Percentiles rank a stretch among this genome's conserved stretches.
These are phyloP conservation scores for Asclepias syriaca DNA, from an alignment of 257 asterid genomes.

Conservation along the genomic window DNA sequence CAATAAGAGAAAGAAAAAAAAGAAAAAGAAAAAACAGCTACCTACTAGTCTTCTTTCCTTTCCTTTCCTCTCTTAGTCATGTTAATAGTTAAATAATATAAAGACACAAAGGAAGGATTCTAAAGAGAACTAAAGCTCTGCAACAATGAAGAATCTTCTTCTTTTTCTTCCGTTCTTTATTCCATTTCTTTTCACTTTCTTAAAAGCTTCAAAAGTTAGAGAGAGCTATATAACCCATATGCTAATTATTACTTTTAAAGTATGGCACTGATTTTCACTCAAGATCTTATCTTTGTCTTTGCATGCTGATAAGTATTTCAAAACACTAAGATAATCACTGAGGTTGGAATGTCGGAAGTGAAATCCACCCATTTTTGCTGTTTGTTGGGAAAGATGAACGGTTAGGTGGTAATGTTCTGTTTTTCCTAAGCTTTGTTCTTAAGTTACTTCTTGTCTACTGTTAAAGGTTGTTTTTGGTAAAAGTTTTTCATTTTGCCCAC, in stretches of 20 bases:
- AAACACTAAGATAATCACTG: too few relatives aligned
- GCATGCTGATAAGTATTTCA: background rate
- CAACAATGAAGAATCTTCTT: conserved; percentile 30
- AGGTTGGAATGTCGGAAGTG: too few relatives aligned
- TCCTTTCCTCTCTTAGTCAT: too few relatives aligned
- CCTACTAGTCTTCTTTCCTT: too few relatives aligned
- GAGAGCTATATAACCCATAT: background rate
- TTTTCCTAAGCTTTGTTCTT: conserved; percentile 7
- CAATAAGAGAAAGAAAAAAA: too few relatives aligned
- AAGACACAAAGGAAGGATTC: too few relatives aligned
- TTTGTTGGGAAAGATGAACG: background rate
- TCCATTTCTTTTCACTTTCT: conserved; percentile 9
- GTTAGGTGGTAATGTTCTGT: conserved; percentile 7
- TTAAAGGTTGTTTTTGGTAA: conserved; percentile 3
- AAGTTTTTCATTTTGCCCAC: background rate
- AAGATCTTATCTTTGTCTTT: background rate
- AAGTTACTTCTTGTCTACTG: conserved; percentile 6
- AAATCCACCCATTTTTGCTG: background rate
- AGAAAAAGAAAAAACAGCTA: too few relatives aligned
- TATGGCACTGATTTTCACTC: conserved; percentile 2
- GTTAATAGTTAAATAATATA: too few relatives aligned
- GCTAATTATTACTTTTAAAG: background rate
- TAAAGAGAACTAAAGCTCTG: conserved; percentile 33
- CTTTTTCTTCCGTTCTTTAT: conserved; percentile 13
- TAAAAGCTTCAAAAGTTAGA: conserved; percentile 11